Evolutionary conservation across 2,329 filamentous ascomycete genomes (phyloP), one percentile per base, ranked within the genome.

Genomic region (Cladobotryum protrusum): DNA sequence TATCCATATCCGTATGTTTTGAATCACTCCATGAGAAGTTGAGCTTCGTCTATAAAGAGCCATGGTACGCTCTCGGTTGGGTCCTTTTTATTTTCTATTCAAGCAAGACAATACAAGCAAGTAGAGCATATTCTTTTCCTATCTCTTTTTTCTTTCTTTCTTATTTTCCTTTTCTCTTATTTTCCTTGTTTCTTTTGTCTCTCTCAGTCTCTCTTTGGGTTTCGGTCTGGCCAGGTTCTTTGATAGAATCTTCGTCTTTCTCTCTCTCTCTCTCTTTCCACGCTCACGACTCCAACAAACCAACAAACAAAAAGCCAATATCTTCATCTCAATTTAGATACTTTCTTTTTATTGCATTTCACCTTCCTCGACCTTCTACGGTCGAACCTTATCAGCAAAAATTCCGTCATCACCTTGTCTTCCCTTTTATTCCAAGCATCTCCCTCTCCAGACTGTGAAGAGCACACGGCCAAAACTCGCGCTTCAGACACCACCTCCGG

Each of bases 401-500:
- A 69, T 70, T 69, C 43, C 58, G 56, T 61, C 62, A 56, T 61
- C 60, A 55, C 57, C 65, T 54, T 50, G 53, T 36, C 61, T 69
- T 65, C 61, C 72, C 57, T 58, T 71, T 62, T 66, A 73, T 64
- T 61, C 70, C 59, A 67, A 68, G 57, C 65, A 69, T 59, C 53
- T 71, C 60, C 63, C 71, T 57, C 54, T 70, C 58, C 70, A 66
- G 52, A 76, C 72, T 48, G 65, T 67, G 39, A 60, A 60, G 19
- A 63, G 63, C 54, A 61, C 68, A 52, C 56, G 70, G 47, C 74
- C 74, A 33, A 64, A 62, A 32, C 72, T 77, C 45, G 70, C 69
- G 12, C 63, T 76, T 49, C 61, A 69, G 49, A 75, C 71, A 36
- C 54, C 63, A n/a, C 53, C 48, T 41, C 52, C 55, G 33, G 32